Percentiles rank a stretch among this genome's conserved stretches.
Conservation (phyloP, 495 filamentous ascomycete genomes). For the Annulohypoxylon moriforme region DNA sequence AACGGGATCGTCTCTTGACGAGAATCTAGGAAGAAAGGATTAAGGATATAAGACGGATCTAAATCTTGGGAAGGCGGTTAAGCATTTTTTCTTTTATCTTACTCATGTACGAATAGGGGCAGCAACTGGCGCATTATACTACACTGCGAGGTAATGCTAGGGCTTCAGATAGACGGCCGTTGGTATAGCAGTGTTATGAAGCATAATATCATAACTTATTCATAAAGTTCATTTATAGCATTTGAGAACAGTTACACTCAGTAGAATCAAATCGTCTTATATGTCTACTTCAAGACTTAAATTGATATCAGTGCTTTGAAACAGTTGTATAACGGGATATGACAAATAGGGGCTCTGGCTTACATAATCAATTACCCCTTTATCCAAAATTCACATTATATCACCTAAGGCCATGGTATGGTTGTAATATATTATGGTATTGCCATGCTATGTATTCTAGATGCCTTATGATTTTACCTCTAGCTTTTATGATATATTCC, state of each 20-base stretch:
- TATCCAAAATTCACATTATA: neutral
- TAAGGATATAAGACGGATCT: conserved; percentile 5
- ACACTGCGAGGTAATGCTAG: conserved; percentile 3
- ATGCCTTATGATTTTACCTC: too few relatives aligned
- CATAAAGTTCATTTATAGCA: neutral
- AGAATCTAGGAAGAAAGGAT: conserved; percentile 44
- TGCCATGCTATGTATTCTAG: too few relatives aligned
- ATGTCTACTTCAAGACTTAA: neutral
- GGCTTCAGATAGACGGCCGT: conserved; percentile 1
- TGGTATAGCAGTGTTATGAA: conserved; percentile 5
- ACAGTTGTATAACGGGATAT: too few relatives aligned
- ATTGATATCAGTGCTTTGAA: too few relatives aligned
- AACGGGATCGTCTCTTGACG: conserved; percentile 45
- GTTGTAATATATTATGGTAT: too few relatives aligned
- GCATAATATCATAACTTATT: conserved; percentile 18
- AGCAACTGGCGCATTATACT: neutral
- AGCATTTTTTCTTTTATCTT: neutral
- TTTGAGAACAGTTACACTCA: neutral
- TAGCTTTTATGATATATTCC: neutral
- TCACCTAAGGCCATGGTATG: too few relatives aligned
- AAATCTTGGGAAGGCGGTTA: neutral
- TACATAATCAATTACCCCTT: neutral
- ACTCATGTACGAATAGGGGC: conserved; percentile 11
- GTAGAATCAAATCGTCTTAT: neutral
- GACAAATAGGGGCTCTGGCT: too few relatives aligned